Conservation (phyloP, 2,329 filamentous ascomycete genomes). For the Penicillium digitatum region DNA sequence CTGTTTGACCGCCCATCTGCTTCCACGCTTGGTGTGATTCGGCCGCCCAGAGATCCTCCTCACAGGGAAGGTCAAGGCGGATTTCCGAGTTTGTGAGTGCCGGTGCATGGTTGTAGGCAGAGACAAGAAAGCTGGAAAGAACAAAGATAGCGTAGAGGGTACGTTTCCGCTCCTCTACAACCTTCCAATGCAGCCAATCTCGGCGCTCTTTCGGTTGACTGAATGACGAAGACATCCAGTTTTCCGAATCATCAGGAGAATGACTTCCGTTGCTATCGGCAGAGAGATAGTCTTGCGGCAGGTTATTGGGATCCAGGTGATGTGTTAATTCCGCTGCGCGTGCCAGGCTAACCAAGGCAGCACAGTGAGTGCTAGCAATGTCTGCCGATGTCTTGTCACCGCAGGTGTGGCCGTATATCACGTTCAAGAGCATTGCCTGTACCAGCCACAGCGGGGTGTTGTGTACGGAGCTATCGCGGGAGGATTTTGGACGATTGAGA, state of each 20-base stretch:
- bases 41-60: slow-evolving; percentile 85
- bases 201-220: slow-evolving; percentile 36
- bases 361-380: slow-evolving; percentile 87
- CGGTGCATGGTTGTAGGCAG: slow-evolving; percentile 88
- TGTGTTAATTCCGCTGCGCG: slow-evolving; percentile 75
- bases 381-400: slow-evolving; percentile 87
- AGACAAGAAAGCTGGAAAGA: slow-evolving; percentile 83
- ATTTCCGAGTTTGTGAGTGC: slow-evolving; percentile 93
- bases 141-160: slow-evolving; percentile 89
- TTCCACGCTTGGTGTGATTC: slow-evolving; percentile 79
- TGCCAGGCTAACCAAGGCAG: slow-evolving; percentile 83
- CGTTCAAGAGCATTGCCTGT: slow-evolving; percentile 93
- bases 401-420: slow-evolving; percentile 92
- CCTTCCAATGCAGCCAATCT: slow-evolving; percentile 88
- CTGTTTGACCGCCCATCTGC: slow-evolving; percentile 68
- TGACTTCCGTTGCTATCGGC: slow-evolving; percentile 55
- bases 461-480: slow-evolving; percentile 60
- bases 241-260: slow-evolving; percentile 38
- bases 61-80: slow-evolving; percentile 79
- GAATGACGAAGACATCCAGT: slow-evolving; percentile 36
- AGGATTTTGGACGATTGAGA: slow-evolving; percentile 51
- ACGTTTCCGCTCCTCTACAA: slow-evolving; percentile 82
- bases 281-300: slow-evolving; percentile 42
- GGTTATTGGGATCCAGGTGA: slow-evolving; percentile 36
- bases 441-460: slow-evolving; percentile 89